Percentiles rank a stretch among this genome's conserved stretches.
Evolutionary conservation across 345 rosid genomes (phyloP).

Genomic region (Citrus inodora): DNA sequence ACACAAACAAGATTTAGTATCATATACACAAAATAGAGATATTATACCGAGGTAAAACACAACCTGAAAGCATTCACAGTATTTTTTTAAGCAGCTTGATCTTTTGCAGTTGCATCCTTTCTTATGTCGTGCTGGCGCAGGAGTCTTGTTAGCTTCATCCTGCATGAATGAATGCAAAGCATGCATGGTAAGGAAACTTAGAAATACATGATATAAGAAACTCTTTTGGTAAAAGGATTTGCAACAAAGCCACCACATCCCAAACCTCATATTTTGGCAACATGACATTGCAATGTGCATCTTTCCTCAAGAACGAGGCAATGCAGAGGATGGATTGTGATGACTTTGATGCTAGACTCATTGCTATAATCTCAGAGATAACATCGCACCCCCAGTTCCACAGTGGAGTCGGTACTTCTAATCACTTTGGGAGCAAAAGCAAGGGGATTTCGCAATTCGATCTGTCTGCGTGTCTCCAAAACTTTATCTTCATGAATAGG

Average conservation of each 20-base stretch:
- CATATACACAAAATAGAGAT: constrained; percentile 9
- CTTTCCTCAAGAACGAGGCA: constrained; percentile 15
- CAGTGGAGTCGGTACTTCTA: constrained; percentile 25
- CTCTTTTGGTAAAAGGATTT: background rate
- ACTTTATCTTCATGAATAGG: constrained; percentile 53
- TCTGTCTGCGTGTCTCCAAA: constrained; percentile 44
- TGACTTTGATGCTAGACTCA: constrained; percentile 11
- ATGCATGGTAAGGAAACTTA: background rate
- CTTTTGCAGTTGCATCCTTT: constrained; percentile 84
- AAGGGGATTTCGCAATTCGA: constrained; percentile 68
- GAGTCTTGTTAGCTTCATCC: constrained; percentile 61
- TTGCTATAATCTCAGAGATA: constrained; percentile 6
- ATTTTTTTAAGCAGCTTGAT: constrained; percentile 73
- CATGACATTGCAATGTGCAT: background rate
- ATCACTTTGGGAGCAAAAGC: constrained; percentile 88
- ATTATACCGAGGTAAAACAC: constrained; percentile 12
- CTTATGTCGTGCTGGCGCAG: constrained; percentile 72
- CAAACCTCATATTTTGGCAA: constrained; percentile 3
- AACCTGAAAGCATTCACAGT: constrained; percentile 82
- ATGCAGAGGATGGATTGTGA: constrained; percentile 6
- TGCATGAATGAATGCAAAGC: constrained; percentile 18
- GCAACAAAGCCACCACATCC: constrained; percentile 8
- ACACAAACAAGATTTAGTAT: constrained; percentile 16
- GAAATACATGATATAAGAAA: background rate
- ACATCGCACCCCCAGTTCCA: constrained; percentile 39